Evolutionary conservation across 305 asterid species (phyloP).

Genomic region (Coffea humblotiana): DNA sequence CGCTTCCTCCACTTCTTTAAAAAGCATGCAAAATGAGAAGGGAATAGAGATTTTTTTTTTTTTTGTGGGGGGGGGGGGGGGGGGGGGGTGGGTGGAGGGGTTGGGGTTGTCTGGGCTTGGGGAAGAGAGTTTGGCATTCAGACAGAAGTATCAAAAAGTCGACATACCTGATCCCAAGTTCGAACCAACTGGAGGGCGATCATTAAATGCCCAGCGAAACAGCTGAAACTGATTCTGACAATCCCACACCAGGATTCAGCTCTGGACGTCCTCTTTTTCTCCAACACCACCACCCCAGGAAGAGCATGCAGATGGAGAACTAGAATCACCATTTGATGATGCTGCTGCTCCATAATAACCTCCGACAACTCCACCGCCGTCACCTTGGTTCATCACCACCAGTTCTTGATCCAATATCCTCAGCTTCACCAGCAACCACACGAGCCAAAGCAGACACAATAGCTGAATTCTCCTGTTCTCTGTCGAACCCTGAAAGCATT

Average conservation of each 20-base stretch:
- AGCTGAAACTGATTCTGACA: slow-evolving; percentile 19
- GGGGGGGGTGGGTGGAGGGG: too few species aligned
- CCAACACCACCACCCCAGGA: slow-evolving; percentile 36
- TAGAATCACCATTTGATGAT: not conserved
- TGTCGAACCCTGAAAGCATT: slow-evolving; percentile 45
- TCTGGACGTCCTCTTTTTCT: slow-evolving; percentile 49
- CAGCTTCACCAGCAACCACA: slow-evolving; percentile 58
- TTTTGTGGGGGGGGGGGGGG: not conserved
- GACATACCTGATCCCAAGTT: slow-evolving; percentile 34
- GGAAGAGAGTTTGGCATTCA: too few species aligned
- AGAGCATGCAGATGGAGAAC: slow-evolving; percentile 24
- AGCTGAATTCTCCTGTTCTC: slow-evolving; percentile 68
- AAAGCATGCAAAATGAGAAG: not conserved
- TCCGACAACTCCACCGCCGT: slow-evolving; percentile 1
- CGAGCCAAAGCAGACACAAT: slow-evolving; percentile 79
- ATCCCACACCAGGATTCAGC: slow-evolving; percentile 2
- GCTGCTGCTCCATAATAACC: not conserved
- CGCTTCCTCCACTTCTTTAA: not conserved
- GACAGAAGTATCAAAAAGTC: not conserved
- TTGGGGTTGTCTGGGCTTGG: not conserved
- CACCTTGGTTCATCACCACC: not conserved
- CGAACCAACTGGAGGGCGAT: slow-evolving; percentile 29
- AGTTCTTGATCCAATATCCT: not conserved
- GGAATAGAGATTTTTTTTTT: not conserved
- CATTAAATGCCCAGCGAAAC: slow-evolving; percentile 27